Percentiles rank a stretch among this genome's conserved stretches.
These are phyloP conservation scores for Penstemon davidsonii DNA, from an alignment of 257 asterid species.

Conservation along the genomic window DNA sequence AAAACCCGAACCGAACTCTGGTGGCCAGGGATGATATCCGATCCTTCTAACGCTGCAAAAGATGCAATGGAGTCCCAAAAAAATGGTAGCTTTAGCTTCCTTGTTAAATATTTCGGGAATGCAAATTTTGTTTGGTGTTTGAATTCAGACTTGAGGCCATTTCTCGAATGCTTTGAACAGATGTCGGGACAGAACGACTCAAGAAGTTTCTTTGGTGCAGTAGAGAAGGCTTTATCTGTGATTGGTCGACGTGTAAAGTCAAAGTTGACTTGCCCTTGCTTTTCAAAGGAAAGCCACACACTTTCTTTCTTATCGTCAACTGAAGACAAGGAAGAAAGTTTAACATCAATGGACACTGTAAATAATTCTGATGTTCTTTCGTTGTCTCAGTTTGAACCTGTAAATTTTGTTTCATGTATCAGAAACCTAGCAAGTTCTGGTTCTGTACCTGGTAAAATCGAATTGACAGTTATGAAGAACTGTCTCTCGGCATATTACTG, in stretches of 20 bases:
- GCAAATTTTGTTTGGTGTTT: slow-evolving; percentile 48
- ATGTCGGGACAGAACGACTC: slow-evolving; percentile 48
- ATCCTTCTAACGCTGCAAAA: slow-evolving; percentile 38
- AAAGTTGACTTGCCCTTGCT: slow-evolving; percentile 72
- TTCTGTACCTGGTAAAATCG: slow-evolving; percentile 41
- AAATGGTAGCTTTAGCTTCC: slow-evolving; percentile 32
- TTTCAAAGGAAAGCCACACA: slow-evolving; percentile 36
- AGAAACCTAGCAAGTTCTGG: slow-evolving; percentile 44
- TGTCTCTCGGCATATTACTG: slow-evolving; percentile 57
- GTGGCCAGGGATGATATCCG: slow-evolving; percentile 85
- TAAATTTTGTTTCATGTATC: slow-evolving; percentile 39
- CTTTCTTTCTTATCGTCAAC: slow-evolving; percentile 20
- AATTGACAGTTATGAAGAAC: slow-evolving; percentile 45
- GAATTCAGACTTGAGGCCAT: slow-evolving; percentile 60
- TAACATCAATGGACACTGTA: slow-evolving; percentile 18
- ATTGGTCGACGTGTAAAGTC: slow-evolving; percentile 56
- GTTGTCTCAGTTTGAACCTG: slow-evolving; percentile 55
- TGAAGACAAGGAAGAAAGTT: slow-evolving; percentile 18
- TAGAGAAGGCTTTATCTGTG: slow-evolving; percentile 66
- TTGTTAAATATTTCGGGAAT: slow-evolving; percentile 61
- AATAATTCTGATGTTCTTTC: slow-evolving; percentile 31
- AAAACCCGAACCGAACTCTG: slow-evolving; percentile 59
- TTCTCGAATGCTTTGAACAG: slow-evolving; percentile 53
- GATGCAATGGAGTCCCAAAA: slow-evolving; percentile 31
- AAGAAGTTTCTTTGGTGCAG: slow-evolving; percentile 49